phyloP scores from a whole-genome alignment of 139 green algal genomes.

The Coccomyxa sp. region DNA sequence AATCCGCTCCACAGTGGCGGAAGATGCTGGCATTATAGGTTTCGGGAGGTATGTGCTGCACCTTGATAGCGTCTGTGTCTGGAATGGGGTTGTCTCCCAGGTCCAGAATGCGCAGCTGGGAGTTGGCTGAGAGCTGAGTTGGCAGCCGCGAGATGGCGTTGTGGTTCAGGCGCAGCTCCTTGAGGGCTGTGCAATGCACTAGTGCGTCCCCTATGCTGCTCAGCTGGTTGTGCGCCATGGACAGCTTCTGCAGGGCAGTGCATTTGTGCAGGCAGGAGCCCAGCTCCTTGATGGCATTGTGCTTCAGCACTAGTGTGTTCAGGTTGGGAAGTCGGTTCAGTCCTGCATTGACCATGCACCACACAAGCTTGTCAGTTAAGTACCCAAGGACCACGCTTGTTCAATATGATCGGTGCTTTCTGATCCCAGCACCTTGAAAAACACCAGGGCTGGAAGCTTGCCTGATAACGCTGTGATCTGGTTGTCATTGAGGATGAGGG shows the following conservation, averaged over 20 bases:
- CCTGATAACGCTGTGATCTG: slow-evolving; percentile 18
- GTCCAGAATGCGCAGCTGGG: slow-evolving; percentile 26
- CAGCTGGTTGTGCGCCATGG: slow-evolving; percentile 27
- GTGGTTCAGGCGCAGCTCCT: slow-evolving; percentile 40
- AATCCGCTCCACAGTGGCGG: neutral
- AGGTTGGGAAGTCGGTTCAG: slow-evolving; percentile 24
- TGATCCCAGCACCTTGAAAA: too few relatives aligned
- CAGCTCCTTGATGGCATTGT: slow-evolving; percentile 24
- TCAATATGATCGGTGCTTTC: neutral
- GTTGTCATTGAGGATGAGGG: slow-evolving; percentile 39
- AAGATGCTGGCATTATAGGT: neutral
- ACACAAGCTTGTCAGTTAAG: too few relatives aligned
- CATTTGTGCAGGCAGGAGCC: slow-evolving; percentile 2
- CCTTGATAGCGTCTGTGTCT: slow-evolving; percentile 10
- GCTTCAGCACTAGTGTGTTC: slow-evolving; percentile 37
- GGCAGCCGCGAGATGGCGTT: slow-evolving; percentile 23
- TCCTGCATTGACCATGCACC: neutral
- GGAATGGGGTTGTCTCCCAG: slow-evolving; percentile 25
- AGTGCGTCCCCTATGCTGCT: slow-evolving; percentile 5
- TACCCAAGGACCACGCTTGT: too few relatives aligned
- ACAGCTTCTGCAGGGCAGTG: slow-evolving; percentile 32
- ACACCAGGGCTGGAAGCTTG: neutral
- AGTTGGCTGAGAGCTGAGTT: slow-evolving; percentile 5
- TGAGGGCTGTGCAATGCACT: slow-evolving; percentile 5
- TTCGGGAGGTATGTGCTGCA: neutral